Percentiles rank a stretch among this genome's conserved stretches.
These are phyloP conservation scores for Cercospora beticola DNA, from an alignment of 2,329 filamentous ascomycete genomes.

Conservation along the genomic window DNA sequence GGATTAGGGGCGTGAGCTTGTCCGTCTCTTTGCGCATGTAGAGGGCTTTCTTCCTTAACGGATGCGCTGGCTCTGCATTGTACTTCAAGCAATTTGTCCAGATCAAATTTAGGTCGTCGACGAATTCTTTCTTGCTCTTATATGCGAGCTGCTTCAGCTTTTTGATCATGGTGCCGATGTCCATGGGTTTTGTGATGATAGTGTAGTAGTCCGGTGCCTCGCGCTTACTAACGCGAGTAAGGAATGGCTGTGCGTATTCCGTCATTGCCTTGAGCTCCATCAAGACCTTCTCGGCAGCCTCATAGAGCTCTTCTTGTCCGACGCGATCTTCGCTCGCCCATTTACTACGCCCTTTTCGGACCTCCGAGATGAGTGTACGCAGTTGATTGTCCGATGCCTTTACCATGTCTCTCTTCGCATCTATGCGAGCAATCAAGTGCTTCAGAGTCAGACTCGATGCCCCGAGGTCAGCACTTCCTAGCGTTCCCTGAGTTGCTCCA, in stretches of 20 bases:
- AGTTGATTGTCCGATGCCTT: conserved; percentile 90
- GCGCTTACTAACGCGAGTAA: conserved; percentile 92
- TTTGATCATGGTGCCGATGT: conserved; percentile 96
- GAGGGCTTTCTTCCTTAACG: conserved; percentile 85
- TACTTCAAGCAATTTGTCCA: conserved; percentile 97
- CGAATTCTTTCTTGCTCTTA: conserved; percentile 81
- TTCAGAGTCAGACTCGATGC: conserved; percentile 95
- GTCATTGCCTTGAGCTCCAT: conserved; percentile 96
- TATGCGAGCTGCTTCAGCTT: conserved; percentile 72
- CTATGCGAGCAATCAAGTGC: conserved; percentile 93
- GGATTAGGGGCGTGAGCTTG: conserved; percentile 91
- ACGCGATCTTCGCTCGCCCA: conserved; percentile 98
- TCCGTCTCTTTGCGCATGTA: conserved; percentile 98
- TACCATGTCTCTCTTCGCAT: conserved; percentile 86
- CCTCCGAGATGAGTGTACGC: conserved; percentile 90
- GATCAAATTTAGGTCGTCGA: conserved; percentile 88
- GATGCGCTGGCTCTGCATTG: conserved; percentile 85
- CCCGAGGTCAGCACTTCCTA: conserved; percentile 91
- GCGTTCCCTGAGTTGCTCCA: conserved; percentile 73
- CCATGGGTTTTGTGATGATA: conserved; percentile 96
- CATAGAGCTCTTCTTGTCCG: conserved; percentile 95
- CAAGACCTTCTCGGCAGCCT: conserved; percentile 92
- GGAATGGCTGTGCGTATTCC: conserved; percentile 93
- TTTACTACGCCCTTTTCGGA: conserved; percentile 95
- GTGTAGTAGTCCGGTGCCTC: conserved; percentile 95